Conservation (phyloP, 139 green algal species). For the Tetraselmis striata region DNA sequence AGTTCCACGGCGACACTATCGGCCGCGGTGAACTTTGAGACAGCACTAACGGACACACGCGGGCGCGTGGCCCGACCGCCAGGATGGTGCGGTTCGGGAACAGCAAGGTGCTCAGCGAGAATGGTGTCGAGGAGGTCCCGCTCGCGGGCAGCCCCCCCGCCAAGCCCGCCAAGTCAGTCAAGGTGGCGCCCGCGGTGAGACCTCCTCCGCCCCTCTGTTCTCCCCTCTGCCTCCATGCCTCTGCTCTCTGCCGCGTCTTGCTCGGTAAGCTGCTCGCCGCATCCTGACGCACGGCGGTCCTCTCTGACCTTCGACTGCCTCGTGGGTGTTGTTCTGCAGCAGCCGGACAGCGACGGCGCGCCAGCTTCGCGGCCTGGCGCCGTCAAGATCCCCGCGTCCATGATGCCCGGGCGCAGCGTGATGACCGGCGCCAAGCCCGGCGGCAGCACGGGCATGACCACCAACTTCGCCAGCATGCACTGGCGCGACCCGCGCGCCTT, state of each 20-base stretch:
- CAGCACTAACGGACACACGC: too few relatives aligned
- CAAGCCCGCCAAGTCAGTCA: too few relatives aligned
- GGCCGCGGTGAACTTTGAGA: too few relatives aligned
- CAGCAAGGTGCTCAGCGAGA: not conserved
- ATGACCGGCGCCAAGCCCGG: not conserved
- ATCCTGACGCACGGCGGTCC: too few relatives aligned
- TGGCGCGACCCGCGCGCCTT: not conserved
- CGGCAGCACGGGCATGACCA: not conserved
- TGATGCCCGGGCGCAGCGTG: not conserved
- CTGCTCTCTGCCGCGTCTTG: not conserved
- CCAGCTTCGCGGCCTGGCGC: too few relatives aligned
- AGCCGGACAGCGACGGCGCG: not conserved
- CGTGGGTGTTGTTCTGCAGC: not conserved
- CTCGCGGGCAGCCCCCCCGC: not conserved
- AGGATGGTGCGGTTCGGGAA: not conserved
- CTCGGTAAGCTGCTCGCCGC: too few relatives aligned
- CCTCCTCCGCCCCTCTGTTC: not conserved
- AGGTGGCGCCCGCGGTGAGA: not conserved
- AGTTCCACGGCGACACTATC: too few relatives aligned
- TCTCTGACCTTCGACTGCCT: too few relatives aligned
- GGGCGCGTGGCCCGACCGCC: too few relatives aligned
- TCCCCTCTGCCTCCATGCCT: not conserved
- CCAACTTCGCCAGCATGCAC: not conserved
- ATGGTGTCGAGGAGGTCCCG: not conserved
- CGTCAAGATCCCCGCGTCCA: not conserved